phyloP scores from a whole-genome alignment of 1,284 basidiomycete genomes.

The Apiotrichum sp. region DNA sequence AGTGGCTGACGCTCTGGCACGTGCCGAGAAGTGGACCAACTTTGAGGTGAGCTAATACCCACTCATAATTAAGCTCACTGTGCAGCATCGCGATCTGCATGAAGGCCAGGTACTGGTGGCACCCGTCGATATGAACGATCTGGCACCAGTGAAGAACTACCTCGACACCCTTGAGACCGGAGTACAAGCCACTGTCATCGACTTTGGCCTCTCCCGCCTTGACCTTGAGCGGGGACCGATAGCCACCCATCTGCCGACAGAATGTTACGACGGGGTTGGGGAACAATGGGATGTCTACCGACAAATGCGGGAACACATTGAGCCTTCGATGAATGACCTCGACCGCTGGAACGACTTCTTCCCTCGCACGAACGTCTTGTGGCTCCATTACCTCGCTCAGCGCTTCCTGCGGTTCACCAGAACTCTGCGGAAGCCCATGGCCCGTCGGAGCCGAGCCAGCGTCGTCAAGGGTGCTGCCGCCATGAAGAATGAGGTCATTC shows the following conservation, averaged over 20 bases:
- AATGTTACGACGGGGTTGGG: constrained; percentile 74
- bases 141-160: constrained; percentile 20
- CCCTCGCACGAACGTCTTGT: constrained; percentile 22
- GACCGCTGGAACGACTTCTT: constrained; percentile 6
- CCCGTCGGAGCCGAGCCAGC: constrained; percentile 3
- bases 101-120: constrained; percentile 92
- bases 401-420: constrained; percentile 28
- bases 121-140: neutral
- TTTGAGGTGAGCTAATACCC: constrained; percentile 68
- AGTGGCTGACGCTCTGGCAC: constrained; percentile 65
- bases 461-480: neutral
- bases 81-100: constrained; percentile 93
- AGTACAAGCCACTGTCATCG: constrained; percentile 78
- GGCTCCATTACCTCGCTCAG: constrained; percentile 38
- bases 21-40: constrained; percentile 67
- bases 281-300: constrained; percentile 95
- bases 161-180: constrained; percentile 50
- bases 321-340: neutral
- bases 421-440: constrained; percentile 24
- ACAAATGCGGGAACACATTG: constrained; percentile 62
- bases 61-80: too few species aligned
- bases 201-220: constrained; percentile 86
- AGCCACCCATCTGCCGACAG: constrained; percentile 56
- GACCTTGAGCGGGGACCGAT: constrained; percentile 30
- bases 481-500: neutral